A percentile compares a stretch with the other conserved stretches of the same genome.
Evolutionary conservation across 805 yeast species (phyloP).

Genomic region (Pichia phayaonensis): DNA sequence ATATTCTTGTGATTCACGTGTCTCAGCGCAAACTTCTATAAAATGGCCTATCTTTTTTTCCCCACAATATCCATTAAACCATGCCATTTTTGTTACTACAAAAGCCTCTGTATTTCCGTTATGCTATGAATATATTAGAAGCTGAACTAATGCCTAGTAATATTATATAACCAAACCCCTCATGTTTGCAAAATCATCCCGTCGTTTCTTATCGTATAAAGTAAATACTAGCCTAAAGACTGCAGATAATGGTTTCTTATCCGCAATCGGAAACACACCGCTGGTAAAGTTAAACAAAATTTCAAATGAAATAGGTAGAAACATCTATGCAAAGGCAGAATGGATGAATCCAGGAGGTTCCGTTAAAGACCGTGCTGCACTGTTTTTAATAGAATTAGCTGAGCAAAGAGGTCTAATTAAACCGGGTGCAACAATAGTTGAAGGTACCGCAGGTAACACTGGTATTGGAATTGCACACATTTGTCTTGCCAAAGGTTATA

Average conservation of each 20-base stretch:
- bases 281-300: slow-evolving; percentile 53
- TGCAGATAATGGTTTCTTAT: slow-evolving; percentile 60
- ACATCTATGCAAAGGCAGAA: slow-evolving; percentile 85
- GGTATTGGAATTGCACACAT: slow-evolving; percentile 85
- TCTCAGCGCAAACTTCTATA: slow-evolving; percentile 1
- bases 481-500: slow-evolving; percentile 77
- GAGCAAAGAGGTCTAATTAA: slow-evolving; percentile 56
- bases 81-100: too few relatives aligned
- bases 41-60: not conserved
- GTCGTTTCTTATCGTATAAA: slow-evolving; percentile 17
- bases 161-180: too few relatives aligned
- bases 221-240: slow-evolving; percentile 56
- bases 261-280: slow-evolving; percentile 90
- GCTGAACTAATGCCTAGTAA: too few relatives aligned
- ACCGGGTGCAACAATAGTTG: slow-evolving; percentile 83
- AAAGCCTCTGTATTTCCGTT: too few relatives aligned
- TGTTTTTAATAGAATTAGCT: slow-evolving; percentile 69
- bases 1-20: slow-evolving; percentile 14
- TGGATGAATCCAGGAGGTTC: slow-evolving; percentile 93
- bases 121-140: too few relatives aligned
- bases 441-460: slow-evolving; percentile 95
- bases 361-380: slow-evolving; percentile 86
- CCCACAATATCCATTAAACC: too few relatives aligned
- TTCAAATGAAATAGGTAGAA: slow-evolving; percentile 54
- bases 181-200: not conserved